Percentiles rank a stretch among this genome's conserved stretches.
phyloP scores from a whole-genome alignment of 2,329 filamentous ascomycete genomes.

The Drechslerella coelobrocha region DNA sequence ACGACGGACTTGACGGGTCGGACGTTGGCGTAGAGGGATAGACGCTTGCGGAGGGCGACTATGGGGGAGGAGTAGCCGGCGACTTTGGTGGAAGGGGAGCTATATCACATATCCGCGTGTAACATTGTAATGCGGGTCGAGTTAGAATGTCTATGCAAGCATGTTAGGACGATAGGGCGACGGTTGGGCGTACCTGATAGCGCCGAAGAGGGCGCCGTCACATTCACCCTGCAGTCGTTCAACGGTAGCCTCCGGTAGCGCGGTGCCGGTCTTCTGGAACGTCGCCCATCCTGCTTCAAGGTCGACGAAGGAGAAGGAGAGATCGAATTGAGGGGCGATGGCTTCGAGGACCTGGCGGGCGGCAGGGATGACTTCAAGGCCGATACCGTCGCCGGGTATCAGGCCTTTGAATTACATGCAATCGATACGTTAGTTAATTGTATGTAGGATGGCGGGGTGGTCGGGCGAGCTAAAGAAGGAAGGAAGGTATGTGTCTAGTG shows the following conservation, averaged over 20 bases:
- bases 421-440: constrained; percentile 3
- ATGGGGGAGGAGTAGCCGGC: constrained; percentile 96
- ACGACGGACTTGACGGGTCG: constrained; percentile 86
- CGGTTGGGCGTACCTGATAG: constrained; percentile 69
- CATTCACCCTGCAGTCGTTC: constrained; percentile 87
- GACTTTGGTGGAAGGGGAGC: constrained; percentile 85
- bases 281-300: constrained; percentile 92
- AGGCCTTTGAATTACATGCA: constrained; percentile 69
- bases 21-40: constrained; percentile 96
- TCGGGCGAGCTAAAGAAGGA: constrained; percentile 20
- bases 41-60: constrained; percentile 91
- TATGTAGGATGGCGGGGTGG: not conserved
- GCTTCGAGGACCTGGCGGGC: constrained; percentile 91
- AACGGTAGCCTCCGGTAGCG: constrained; percentile 89
- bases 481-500: too few species aligned
- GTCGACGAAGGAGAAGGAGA: constrained; percentile 93
- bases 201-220: constrained; percentile 94
- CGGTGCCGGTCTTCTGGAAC: constrained; percentile 86
- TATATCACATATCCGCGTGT: constrained; percentile 55
- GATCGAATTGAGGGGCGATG: constrained; percentile 83
- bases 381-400: constrained; percentile 97
- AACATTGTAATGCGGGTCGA: not conserved
- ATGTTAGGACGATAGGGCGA: not conserved
- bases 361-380: constrained; percentile 95
- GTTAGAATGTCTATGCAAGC: not conserved